Conservation (phyloP, 306 rosid species). For the Sicyos edulis region DNA sequence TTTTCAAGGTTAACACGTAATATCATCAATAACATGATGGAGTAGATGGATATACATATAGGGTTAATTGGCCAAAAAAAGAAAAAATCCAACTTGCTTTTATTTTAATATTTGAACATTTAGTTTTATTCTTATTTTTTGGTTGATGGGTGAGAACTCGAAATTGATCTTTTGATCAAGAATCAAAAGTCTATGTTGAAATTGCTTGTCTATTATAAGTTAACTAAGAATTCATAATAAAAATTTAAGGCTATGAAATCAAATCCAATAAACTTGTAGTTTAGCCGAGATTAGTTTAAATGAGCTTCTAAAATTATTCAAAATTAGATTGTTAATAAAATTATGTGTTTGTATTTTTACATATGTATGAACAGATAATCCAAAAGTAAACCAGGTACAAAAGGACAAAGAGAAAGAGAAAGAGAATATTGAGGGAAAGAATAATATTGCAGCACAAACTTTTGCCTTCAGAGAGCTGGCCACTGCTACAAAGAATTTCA, state of each 20-base stretch:
- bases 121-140: too few species aligned
- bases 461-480: constrained; percentile 88
- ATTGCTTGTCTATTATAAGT: too few species aligned
- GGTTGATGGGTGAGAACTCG: too few species aligned
- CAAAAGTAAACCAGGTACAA: constrained; percentile 11
- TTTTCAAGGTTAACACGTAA: too few species aligned
- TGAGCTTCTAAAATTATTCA: neutral
- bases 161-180: too few species aligned
- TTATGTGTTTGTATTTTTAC: neutral
- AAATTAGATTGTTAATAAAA: neutral
- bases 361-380: constrained; percentile 3
- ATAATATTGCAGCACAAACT: constrained; percentile 63
- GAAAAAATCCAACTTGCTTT: too few species aligned
- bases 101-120: too few species aligned
- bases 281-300: neutral
- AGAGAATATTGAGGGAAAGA: constrained; percentile 28
- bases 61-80: too few species aligned
- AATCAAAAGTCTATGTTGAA: too few species aligned
- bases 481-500: constrained; percentile 66
- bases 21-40: too few species aligned
- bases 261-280: neutral
- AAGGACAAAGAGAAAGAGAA: constrained; percentile 32
- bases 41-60: too few species aligned
- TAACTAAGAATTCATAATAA: neutral
- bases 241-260: neutral